Base-by-base conservation (phyloP, 441 rosid species). In the Dalechampia spathulata region DNA sequence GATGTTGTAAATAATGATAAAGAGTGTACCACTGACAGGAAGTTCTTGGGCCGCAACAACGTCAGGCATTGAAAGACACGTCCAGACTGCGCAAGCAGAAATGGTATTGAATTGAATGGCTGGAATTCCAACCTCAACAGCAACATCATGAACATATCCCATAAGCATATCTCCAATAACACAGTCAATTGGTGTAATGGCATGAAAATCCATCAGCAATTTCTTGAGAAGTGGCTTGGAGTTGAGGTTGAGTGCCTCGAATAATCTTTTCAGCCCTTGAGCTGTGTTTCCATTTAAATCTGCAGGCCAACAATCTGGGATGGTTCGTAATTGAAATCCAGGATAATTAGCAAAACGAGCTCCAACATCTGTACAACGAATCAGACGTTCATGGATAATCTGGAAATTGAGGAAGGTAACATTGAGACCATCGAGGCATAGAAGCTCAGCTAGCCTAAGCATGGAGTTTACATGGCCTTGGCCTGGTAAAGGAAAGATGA, bases 361-460 rank as follows among this genome's bases (percentile, higher is more conserved):
- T 7, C 15, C 4, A 21, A 65, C 3, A 13, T 62, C 67, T 1
- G 75, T 38, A 68, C 25, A 39, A 6, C 16, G 68, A 15, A 58
- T 20, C 0, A 71, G 73, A n/a, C 51, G 65, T 36, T 41, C 28
- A 30, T 71, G 69, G 60, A 50, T 63, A 62, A 64, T 16, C 0
- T 68, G 39, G 16, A 76, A 60, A 74, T 73, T 73, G 44, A 77
- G 65, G 62, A 75, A 74, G 38, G 87, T 76, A 56, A 78, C 32
- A 0, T 60, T 21, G 25, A 76, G 49, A 38, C 78, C 74, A 0
- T 69, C 22, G 0, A 68, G 59, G 58, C 57, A 44, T 9, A 78
- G 59, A 13, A 78, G 75, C 65, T 81, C 76, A 27, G 82, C 82
- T 5, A 81, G 68, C 47, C 72, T 72, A 45, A 81, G 74, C 78